Conservation (phyloP, 2,329 filamentous ascomycete genomes). For the Epichloe amarillans region DNA sequence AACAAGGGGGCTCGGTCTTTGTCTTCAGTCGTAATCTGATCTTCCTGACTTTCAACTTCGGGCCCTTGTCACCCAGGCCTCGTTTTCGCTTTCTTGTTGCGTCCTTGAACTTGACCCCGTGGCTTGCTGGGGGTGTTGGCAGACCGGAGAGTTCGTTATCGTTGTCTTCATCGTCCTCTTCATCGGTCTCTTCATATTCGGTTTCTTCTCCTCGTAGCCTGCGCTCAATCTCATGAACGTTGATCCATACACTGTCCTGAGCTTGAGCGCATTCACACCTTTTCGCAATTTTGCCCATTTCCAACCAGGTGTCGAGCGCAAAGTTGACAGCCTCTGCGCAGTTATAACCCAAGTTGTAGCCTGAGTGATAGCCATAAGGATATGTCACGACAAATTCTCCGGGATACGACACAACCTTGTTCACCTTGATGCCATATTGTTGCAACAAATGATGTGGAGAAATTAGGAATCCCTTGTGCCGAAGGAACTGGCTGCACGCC, state of each 20-base stretch:
- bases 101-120: constrained; percentile 53
- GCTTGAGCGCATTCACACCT: constrained; percentile 93
- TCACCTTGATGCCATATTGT: constrained; percentile 90
- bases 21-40: constrained; percentile 64
- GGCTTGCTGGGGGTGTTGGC: constrained; percentile 64
- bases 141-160: constrained; percentile 53
- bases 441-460: constrained; percentile 78
- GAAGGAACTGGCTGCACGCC: constrained; percentile 87
- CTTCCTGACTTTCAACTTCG: constrained; percentile 55
- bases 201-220: constrained; percentile 83
- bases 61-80: constrained; percentile 19
- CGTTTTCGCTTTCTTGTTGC: constrained; percentile 48
- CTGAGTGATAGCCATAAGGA: constrained; percentile 95
- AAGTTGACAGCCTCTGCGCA: constrained; percentile 99
- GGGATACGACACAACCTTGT: constrained; percentile 88
- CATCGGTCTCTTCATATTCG: constrained; percentile 61
- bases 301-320: constrained; percentile 85
- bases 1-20: constrained; percentile 70
- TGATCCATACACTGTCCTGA: constrained; percentile 95
- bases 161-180: constrained; percentile 51
- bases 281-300: constrained; percentile 90
- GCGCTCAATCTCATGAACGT: constrained; percentile 89
- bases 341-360: constrained; percentile 96
- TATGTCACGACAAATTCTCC: constrained; percentile 98
- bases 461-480: constrained; percentile 95